These are phyloP conservation scores for Alternaria angustiovoidea DNA, from an alignment of 2,329 filamentous ascomycete genomes.

Conservation along the genomic window DNA sequence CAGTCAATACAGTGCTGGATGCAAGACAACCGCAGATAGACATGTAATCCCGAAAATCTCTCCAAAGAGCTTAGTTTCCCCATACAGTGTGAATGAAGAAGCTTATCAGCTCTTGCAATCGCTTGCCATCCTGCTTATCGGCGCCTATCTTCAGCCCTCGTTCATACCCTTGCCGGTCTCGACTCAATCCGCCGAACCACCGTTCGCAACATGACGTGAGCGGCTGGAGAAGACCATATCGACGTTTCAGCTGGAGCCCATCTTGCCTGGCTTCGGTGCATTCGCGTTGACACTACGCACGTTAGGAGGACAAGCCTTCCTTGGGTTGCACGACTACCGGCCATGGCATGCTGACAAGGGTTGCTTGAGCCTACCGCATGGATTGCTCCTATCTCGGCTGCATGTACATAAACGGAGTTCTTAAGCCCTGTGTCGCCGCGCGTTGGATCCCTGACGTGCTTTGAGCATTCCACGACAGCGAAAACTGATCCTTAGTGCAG, in stretches of 20 bases:
- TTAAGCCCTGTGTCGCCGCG: constrained; percentile 1
- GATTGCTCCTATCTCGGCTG: constrained; percentile 11
- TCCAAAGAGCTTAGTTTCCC: not conserved
- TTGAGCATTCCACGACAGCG: not conserved
- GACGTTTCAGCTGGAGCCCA: not conserved
- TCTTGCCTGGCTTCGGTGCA: constrained; percentile 6
- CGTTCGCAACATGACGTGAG: constrained; percentile 6
- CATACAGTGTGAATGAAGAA: not conserved
- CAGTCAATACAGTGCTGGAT: not conserved
- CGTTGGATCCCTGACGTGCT: not conserved
- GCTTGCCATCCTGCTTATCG: constrained; percentile 13
- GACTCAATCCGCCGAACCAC: not conserved
- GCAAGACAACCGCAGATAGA: not conserved
- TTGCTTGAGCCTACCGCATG: constrained; percentile 12
- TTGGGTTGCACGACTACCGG: constrained; percentile 6
- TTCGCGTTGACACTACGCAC: not conserved
- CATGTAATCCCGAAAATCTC: constrained; percentile 1
- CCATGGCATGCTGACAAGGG: constrained; percentile 9
- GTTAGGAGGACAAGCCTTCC: constrained; percentile 13
- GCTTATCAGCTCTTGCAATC: constrained; percentile 14
- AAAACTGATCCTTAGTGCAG: not conserved
- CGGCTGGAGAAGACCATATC: not conserved
- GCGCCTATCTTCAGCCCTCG: constrained; percentile 12
- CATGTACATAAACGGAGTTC: constrained; percentile 2
- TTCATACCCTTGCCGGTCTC: constrained; percentile 6